These are phyloP conservation scores for Solanum bulbocastanum DNA, from an alignment of 257 asterid genomes.

Conservation along the genomic window DNA sequence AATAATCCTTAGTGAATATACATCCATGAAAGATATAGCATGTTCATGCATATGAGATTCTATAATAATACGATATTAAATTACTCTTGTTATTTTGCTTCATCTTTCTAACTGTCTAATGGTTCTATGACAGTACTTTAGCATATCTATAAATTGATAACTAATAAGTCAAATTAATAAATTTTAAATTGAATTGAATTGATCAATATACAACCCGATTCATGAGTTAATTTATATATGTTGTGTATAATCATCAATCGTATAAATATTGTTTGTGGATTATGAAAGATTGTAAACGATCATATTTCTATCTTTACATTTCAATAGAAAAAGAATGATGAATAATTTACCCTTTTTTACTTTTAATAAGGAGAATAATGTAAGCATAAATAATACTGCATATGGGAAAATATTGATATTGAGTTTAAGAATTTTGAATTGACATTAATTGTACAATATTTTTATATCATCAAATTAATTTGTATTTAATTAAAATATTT, in stretches of 20 bases:
- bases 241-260: not conserved
- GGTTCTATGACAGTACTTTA: not conserved
- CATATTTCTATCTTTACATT: not conserved
- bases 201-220: no score
- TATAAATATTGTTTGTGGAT: not conserved
- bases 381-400: not conserved
- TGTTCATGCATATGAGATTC: not conserved
- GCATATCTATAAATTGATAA: no score
- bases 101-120: not conserved
- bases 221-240: no score
- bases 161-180: no score
- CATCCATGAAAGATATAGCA: not conserved
- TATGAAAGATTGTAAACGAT: not conserved
- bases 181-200: no score
- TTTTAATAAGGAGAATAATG: not conserved
- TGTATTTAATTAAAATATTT: not conserved
- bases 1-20: not conserved
- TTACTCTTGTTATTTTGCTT: not conserved
- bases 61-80: not conserved
- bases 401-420: no score
- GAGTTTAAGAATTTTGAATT: not conserved
- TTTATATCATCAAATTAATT: not conserved
- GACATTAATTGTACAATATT: not conserved
- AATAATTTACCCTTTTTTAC: not conserved
- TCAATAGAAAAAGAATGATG: not conserved